Evolutionary conservation across 2,329 filamentous ascomycete species (phyloP).

Genomic region (Grosmannia clavigera): DNA sequence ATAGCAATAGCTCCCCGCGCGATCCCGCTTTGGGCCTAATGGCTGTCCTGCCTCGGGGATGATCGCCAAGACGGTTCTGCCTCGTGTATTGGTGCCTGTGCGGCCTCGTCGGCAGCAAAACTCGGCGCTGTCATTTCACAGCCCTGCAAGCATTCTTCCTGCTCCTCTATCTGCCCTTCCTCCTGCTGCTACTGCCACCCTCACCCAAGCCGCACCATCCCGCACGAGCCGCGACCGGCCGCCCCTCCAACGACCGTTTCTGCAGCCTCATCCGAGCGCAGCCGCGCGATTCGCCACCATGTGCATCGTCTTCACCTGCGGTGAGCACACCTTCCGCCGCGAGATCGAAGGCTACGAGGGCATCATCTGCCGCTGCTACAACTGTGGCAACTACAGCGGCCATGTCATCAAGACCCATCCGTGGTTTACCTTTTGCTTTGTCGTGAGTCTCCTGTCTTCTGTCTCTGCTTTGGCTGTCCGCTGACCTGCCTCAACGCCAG

Average conservation of each 20-base stretch:
- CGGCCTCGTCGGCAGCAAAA: not conserved
- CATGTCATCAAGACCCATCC: constrained; percentile 50
- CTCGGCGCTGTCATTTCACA: not conserved
- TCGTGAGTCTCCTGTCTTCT: constrained; percentile 32
- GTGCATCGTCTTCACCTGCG: constrained; percentile 52
- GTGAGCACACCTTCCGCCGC: constrained; percentile 48
- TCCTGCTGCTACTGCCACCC: not conserved
- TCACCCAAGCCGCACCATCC: not conserved
- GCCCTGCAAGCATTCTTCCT: no score
- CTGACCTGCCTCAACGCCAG: constrained; percentile 22
- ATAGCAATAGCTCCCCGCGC: not conserved
- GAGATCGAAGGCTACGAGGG: constrained; percentile 49
- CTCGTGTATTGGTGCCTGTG: not conserved
- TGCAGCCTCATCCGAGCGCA: no score
- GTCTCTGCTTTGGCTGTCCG: no score
- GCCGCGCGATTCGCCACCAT: constrained; percentile 21
- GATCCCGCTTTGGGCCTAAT: not conserved
- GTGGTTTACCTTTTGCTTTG: constrained; percentile 72
- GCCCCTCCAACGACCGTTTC: not conserved
- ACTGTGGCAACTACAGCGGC: constrained; percentile 53
- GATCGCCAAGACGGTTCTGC: not conserved
- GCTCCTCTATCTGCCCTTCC: not conserved
- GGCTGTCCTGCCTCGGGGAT: not conserved
- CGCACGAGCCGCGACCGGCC: no score
- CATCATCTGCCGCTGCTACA: constrained; percentile 49